Base-by-base conservation (phyloP, 345 rosid genomes). In the Syzygium jambos region DNA sequence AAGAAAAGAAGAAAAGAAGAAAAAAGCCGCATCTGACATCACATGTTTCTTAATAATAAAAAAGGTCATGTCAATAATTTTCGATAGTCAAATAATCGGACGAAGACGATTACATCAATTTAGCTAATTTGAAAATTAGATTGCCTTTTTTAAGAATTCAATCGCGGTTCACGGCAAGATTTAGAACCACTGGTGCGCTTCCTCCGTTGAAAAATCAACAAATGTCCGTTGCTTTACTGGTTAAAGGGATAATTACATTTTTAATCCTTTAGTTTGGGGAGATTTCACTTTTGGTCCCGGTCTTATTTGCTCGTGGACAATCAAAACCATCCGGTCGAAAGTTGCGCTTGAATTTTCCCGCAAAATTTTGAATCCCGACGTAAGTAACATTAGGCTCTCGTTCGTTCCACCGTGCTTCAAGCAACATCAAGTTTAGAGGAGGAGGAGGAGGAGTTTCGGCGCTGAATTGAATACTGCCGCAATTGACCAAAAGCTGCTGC, bases 101-200 rank as follows among this genome's bases (percentile, higher is more conserved):
- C n/a, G n/a, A n/a, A n/a, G n/a, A n/a, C n/a, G n/a, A n/a, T n/a
- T n/a, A n/a, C n/a, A n/a, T n/a, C n/a, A n/a, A n/a, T n/a, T n/a
- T n/a, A n/a, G n/a, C n/a, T n/a, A n/a, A n/a, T n/a, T n/a, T n/a
- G n/a, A n/a, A n/a, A n/a, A n/a, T n/a, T n/a, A n/a, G n/a, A n/a
- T n/a, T n/a, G n/a, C n/a, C n/a, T n/a, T 57, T 4, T 41, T 41
- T 6, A 41, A 41, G 15, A 57, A 57, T 57, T 57, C 65, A 57
- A 23, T 4, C 25, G 6, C 0, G 14, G 29, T 57, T 13, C 15
- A 0, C 29, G 11, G 16, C 10, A 57, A 57, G 15, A 25, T 57
- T 57, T 57, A 5, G 11, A 57, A 25, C 1, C 11, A 25, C 29
- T 5, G 11, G 29, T 25, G 2, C 65, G 25, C 65, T 57, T 57